Base-by-base conservation (phyloP, 2,329 filamentous ascomycete genomes). In the Apiospora marii region DNA sequence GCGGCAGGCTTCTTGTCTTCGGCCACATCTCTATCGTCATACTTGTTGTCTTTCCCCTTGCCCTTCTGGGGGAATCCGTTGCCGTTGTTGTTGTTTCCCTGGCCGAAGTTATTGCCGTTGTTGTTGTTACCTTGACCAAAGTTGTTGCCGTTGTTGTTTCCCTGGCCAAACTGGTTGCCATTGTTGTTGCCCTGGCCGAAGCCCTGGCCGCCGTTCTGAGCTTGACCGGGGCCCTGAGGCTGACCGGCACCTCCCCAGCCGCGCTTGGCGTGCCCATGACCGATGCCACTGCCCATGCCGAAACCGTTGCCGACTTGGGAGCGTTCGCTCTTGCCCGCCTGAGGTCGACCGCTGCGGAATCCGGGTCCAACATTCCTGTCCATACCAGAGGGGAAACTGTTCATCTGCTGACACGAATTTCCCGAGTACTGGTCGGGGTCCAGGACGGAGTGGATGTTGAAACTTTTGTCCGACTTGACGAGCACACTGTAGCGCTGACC, bases 401-500 rank as follows among this genome's bases (percentile, higher is more conserved):
- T 67, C 69, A 71, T 13, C 24, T 71, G 24, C 53, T 71, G 69
- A 27, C 69, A 71, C 24, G 51, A 64, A 53, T 71, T 71, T 41
- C 51, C 58, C 7, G 69, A 71, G 30, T 71, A 71, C 44, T 71
- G 53, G 24, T 67, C 51, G 19, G 69, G 69, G 30, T 71, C 69
- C n/a, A 71, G 2, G 41, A 71, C 69, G 19, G 69, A 44, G 53
- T 67, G 30, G 16, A 71, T 43, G 34, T 64, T 53, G 58, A 71
- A 71, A 16, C 53, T 71, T 41, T 49, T 71, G 37, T 44, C 41
- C 24, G 51, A 30, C 4, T 37, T 46, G 58, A 71, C 24, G 41
- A 71, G 43, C 16, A 71, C 51, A 19, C 69, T 71, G 58, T 71
- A 71, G 24, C 69, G 69, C 53, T 71, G 69, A 5, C 69, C 69